Evolutionary conservation across 225 moss, liverwort and hornwort genomes (phyloP).

Genomic region (Pseudoscleropodium purum): DNA sequence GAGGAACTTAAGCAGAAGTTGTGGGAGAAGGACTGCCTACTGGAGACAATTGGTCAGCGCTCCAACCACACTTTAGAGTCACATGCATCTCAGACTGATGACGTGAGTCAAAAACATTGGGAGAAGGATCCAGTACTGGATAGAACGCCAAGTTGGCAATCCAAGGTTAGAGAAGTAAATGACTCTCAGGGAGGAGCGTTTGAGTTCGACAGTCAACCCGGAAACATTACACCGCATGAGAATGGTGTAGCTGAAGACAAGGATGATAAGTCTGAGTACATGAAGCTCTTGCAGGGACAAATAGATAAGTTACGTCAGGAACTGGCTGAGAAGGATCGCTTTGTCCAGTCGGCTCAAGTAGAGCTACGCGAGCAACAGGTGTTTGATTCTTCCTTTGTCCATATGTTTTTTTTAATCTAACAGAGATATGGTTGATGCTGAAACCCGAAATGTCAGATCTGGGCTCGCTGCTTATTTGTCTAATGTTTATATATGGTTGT

Average conservation of each 20-base stretch:
- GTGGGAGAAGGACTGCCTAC: constrained; percentile 56
- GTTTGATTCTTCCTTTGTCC: not conserved
- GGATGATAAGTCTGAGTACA: constrained; percentile 28
- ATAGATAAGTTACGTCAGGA: constrained; percentile 44
- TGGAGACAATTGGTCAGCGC: constrained; percentile 44
- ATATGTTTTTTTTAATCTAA: not conserved
- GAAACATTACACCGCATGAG: constrained; percentile 3
- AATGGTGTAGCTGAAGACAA: constrained; percentile 16
- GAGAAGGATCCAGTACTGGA: constrained; percentile 29
- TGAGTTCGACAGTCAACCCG: constrained; percentile 17
- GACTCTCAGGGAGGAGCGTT: constrained; percentile 19
- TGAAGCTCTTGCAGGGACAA: constrained; percentile 32
- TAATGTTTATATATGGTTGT: not conserved
- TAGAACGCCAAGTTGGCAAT: constrained; percentile 17
- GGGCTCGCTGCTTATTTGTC: not conserved
- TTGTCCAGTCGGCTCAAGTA: constrained; percentile 42
- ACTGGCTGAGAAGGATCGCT: constrained; percentile 43
- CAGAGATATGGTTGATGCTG: not conserved
- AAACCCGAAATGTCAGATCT: not conserved
- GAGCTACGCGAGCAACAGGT: constrained; percentile 57
- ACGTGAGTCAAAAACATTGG: constrained; percentile 24
- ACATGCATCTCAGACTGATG: constrained; percentile 42
- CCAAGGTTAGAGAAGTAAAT: constrained; percentile 13
- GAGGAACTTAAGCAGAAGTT: constrained; percentile 57
- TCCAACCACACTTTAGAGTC: constrained; percentile 25